Conservation (phyloP, 1,284 basidiomycete species). For the Tilletia walkeri region DNA sequence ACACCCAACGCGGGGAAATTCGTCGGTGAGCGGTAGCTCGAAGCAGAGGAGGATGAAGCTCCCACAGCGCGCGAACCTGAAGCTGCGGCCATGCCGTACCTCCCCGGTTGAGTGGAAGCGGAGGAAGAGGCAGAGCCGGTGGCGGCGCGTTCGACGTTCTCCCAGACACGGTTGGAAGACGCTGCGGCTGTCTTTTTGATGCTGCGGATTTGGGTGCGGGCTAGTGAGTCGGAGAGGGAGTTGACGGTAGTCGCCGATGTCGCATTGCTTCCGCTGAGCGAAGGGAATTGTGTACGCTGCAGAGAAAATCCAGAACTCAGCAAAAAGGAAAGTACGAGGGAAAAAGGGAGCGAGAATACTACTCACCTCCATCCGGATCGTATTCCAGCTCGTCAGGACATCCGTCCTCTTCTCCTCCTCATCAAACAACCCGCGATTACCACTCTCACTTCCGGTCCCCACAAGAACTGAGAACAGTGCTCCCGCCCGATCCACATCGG, state of each 20-base stretch:
- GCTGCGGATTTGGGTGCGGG: constrained; percentile 76
- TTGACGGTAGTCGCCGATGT: neutral
- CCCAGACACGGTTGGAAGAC: constrained; percentile 71
- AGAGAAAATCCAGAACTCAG: neutral
- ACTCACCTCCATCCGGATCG: constrained; percentile 71
- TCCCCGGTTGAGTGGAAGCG: neutral
- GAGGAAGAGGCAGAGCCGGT: constrained; percentile 36
- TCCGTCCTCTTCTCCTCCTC: constrained; percentile 79
- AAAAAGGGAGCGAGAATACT: constrained; percentile 18
- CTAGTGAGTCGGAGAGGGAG: constrained; percentile 6
- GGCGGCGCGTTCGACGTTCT: constrained; percentile 81
- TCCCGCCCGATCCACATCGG: constrained; percentile 4
- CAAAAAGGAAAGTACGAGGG: constrained; percentile 25
- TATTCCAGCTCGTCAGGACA: constrained; percentile 74
- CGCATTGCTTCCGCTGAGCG: constrained; percentile 60
- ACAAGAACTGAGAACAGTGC: constrained; percentile 73
- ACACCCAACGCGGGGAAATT: constrained; percentile 39
- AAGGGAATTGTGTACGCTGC: constrained; percentile 69
- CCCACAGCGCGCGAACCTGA: neutral
- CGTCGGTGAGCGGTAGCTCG: neutral
- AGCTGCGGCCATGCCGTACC: constrained; percentile 14
- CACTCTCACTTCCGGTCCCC: constrained; percentile 19
- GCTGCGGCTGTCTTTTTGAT: constrained; percentile 69
- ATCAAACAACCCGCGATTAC: constrained; percentile 27
- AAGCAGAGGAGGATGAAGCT: no score